phyloP scores from a whole-genome alignment of 148 eudicot genomes.

The Fagopyrum esculentum region DNA sequence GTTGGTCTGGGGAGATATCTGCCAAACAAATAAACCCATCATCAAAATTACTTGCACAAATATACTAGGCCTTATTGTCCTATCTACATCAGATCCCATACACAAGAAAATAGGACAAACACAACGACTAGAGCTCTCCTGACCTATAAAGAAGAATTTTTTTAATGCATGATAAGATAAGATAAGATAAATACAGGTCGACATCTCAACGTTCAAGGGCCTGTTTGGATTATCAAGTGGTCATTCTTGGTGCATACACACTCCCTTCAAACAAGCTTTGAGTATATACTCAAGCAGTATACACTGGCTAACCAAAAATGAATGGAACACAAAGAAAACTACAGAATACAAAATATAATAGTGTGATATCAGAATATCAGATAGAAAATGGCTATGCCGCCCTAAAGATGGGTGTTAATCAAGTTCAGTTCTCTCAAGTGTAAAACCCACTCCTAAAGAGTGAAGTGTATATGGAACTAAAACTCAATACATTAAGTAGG shows the following conservation, averaged over 20 bases:
- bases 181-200: neutral
- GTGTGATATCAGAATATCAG: neutral
- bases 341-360: neutral
- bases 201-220: neutral
- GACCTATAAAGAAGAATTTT: neutral
- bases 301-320: neutral
- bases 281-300: neutral
- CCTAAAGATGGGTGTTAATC: neutral
- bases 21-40: neutral
- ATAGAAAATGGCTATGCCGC: too few species aligned
- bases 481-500: neutral
- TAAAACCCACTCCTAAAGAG: neutral
- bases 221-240: neutral
- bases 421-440: neutral
- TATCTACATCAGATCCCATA: neutral
- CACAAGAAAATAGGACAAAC: neutral
- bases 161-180: neutral
- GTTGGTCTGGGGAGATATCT: slow-evolving; percentile 79
- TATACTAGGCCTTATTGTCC: neutral
- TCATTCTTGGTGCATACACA: neutral
- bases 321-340: neutral
- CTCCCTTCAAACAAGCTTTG: neutral
- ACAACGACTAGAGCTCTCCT: neutral
- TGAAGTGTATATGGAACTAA: neutral
- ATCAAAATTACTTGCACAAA: neutral